These are phyloP conservation scores for Falciphora oryzae DNA, from an alignment of 2,329 filamentous ascomycete genomes.

Conservation along the genomic window DNA sequence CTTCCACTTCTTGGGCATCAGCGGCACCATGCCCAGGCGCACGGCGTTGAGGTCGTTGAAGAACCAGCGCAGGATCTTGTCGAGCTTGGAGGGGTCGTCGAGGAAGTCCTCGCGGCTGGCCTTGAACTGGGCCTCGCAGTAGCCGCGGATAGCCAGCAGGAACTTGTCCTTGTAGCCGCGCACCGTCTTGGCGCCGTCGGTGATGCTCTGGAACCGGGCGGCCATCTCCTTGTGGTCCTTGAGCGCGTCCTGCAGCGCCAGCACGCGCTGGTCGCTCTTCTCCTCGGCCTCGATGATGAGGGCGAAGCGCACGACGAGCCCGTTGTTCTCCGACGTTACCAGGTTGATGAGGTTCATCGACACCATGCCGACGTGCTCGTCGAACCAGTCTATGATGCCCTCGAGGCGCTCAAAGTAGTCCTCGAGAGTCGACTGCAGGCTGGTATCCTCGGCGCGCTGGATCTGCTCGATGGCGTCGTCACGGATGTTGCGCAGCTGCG, in stretches of 20 bases:
- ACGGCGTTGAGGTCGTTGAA: slow-evolving; percentile 97
- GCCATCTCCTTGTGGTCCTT: slow-evolving; percentile 95
- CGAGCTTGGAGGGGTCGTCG: slow-evolving; percentile 73
- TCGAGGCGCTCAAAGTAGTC: slow-evolving; percentile 88
- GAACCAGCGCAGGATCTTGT: slow-evolving; percentile 90
- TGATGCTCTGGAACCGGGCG: slow-evolving; percentile 89
- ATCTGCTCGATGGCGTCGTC: slow-evolving; percentile 98
- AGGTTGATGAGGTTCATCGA: slow-evolving; percentile 87
- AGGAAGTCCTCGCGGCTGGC: slow-evolving; percentile 69
- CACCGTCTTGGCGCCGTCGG: slow-evolving; percentile 83
- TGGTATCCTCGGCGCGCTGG: slow-evolving; percentile 63
- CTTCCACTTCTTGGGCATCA: slow-evolving; percentile 96
- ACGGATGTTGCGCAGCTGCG: slow-evolving; percentile 83
- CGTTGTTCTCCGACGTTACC: slow-evolving; percentile 79
- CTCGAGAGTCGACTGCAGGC: slow-evolving; percentile 74
- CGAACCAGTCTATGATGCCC: slow-evolving; percentile 87
- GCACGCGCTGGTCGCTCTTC: slow-evolving; percentile 87
- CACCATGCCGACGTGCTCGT: slow-evolving; percentile 84
- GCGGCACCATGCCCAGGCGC: slow-evolving; percentile 80
- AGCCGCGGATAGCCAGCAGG: slow-evolving; percentile 68
- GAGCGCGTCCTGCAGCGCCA: slow-evolving; percentile 88
- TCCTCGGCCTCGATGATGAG: slow-evolving; percentile 94
- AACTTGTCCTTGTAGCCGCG: slow-evolving; percentile 98
- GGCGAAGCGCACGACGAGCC: slow-evolving; percentile 84
- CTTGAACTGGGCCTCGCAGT: slow-evolving; percentile 69